Conservation (phyloP, 768 basidiomycete genomes). For the Tubosaeta sp. region DNA sequence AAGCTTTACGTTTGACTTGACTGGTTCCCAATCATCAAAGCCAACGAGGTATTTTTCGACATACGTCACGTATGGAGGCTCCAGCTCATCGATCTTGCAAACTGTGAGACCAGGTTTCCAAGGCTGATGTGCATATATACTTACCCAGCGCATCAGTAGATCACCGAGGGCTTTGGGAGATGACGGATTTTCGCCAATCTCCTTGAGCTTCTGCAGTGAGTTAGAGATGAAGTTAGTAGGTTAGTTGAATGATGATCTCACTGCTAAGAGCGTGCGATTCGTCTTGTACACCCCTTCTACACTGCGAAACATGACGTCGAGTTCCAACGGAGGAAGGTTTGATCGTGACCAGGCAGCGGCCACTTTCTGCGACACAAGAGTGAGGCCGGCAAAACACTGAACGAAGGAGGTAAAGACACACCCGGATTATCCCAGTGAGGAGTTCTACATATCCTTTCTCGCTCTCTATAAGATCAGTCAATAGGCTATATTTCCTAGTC, state of each 20-base stretch:
- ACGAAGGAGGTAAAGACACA: conserved; percentile 36
- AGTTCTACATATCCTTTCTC: conserved; percentile 91
- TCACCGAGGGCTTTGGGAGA: conserved; percentile 94
- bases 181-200: conserved; percentile 88
- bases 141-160: conserved; percentile 94
- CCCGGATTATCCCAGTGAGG: conserved; percentile 86
- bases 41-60: conserved; percentile 64
- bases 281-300: conserved; percentile 92
- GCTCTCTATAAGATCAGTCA: conserved; percentile 89
- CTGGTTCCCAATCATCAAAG: conserved; percentile 82
- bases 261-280: conserved; percentile 74
- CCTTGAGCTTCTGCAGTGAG: conserved; percentile 75
- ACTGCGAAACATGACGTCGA: conserved; percentile 92
- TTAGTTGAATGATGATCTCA: conserved; percentile 25
- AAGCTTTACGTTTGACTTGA: conserved; percentile 72
- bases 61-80: conserved; percentile 81
- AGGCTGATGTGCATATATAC: conserved; percentile 25
- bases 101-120: conserved; percentile 16
- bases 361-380: conserved; percentile 63
- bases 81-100: conserved; percentile 83
- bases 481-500: conserved; percentile 69
- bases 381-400: conserved; percentile 8
- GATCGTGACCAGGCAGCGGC: conserved; percentile 97
- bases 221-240: conserved; percentile 8
- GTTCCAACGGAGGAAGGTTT: conserved; percentile 87